These are phyloP conservation scores for Nannochloropsis salina DNA, from an alignment of 108 stramenopile genomes.

Conservation along the genomic window DNA sequence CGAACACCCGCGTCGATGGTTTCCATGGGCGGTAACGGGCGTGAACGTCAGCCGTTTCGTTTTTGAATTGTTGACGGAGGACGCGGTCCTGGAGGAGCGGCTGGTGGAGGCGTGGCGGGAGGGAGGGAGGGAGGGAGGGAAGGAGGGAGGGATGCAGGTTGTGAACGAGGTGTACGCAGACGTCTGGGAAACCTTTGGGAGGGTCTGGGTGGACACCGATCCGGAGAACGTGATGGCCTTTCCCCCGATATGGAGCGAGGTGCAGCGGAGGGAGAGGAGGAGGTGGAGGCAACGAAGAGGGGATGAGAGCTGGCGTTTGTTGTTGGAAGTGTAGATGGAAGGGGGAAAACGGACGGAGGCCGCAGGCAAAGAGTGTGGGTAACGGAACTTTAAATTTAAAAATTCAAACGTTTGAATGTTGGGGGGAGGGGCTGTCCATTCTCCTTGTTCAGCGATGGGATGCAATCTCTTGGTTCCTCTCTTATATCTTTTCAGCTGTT, in stretches of 20 bases:
- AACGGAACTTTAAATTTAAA: no score
- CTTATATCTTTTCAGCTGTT: background rate
- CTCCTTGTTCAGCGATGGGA: background rate
- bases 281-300: background rate
- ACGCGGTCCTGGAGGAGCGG: background rate
- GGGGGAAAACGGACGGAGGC: background rate
- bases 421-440: no score
- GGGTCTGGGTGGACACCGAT: background rate
- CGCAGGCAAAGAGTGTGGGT: background rate
- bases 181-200: background rate
- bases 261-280: background rate
- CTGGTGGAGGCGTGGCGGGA: background rate
- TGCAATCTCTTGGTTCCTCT: background rate
- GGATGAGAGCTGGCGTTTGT: background rate
- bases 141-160: background rate
- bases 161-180: background rate
- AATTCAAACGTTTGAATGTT: no score
- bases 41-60: background rate
- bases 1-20: background rate
- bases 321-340: background rate
- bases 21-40: background rate
- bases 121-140: background rate
- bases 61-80: background rate
- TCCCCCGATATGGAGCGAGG: background rate
- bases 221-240: conserved; percentile 11